Percentiles rank a stretch among this genome's conserved stretches.
These are phyloP conservation scores for Aethionema arabicum DNA, from an alignment of 345 rosid species.

Conservation along the genomic window DNA sequence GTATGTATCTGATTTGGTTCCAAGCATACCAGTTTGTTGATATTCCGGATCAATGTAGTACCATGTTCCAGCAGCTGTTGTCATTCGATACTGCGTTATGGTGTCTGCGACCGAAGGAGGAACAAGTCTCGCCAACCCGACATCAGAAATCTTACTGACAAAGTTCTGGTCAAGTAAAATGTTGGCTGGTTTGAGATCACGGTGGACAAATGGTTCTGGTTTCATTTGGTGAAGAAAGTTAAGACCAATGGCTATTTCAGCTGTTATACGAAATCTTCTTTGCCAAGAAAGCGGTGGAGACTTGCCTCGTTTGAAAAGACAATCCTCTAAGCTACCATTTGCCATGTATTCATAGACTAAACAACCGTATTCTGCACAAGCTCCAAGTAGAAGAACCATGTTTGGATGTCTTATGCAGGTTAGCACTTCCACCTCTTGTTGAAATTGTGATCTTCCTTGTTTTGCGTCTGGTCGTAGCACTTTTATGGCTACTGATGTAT, in stretches of 20 bases:
- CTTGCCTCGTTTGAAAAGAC: slow-evolving; percentile 32
- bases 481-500: slow-evolving; percentile 46
- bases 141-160: slow-evolving; percentile 70
- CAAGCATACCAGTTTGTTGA: slow-evolving; percentile 31
- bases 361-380: slow-evolving; percentile 61
- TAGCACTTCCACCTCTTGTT: slow-evolving; percentile 49
- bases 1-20: slow-evolving; percentile 31
- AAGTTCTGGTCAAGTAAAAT: slow-evolving; percentile 32
- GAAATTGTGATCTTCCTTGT: slow-evolving; percentile 49
- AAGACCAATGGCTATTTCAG: slow-evolving; percentile 30
- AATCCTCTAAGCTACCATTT: slow-evolving; percentile 35
- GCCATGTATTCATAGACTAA: slow-evolving; percentile 35
- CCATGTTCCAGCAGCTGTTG: slow-evolving; percentile 33
- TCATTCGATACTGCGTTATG: slow-evolving; percentile 22
- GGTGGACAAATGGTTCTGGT: slow-evolving; percentile 38
- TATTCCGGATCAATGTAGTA: slow-evolving; percentile 38
- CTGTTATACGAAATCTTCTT: slow-evolving; percentile 29
- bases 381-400: slow-evolving; percentile 58
- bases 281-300: slow-evolving; percentile 33
- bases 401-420: slow-evolving; percentile 51
- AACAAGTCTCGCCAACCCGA: slow-evolving; percentile 31
- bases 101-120: slow-evolving; percentile 27
- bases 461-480: slow-evolving; percentile 47
- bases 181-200: slow-evolving; percentile 35
- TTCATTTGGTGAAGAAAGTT: slow-evolving; percentile 35